Percentiles rank a stretch among this genome's conserved stretches.
Evolutionary conservation across 805 yeast genomes (phyloP).

Genomic region (Sugiyamaella americana): DNA sequence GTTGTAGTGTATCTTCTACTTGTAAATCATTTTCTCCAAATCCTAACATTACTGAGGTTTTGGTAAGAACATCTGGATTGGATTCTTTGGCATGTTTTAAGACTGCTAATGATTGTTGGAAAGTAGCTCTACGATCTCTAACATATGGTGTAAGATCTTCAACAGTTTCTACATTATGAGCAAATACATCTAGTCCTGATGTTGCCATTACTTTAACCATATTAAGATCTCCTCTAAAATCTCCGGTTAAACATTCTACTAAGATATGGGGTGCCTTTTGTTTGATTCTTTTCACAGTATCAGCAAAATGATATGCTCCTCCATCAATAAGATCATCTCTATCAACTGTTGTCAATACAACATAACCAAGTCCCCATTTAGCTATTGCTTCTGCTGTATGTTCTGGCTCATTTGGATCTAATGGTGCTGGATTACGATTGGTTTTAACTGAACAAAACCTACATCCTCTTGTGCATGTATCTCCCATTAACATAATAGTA

Average conservation of each 20-base stretch:
- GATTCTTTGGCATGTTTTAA: constrained; percentile 73
- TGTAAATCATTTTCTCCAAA: constrained; percentile 95
- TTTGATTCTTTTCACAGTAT: constrained; percentile 80
- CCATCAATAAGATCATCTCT: constrained; percentile 93
- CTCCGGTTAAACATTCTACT: constrained; percentile 93
- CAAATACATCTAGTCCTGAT: constrained; percentile 91
- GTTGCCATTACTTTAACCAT: constrained; percentile 74
- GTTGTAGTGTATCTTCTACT: constrained; percentile 64
- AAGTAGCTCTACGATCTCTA: constrained; percentile 95
- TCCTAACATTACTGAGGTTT: constrained; percentile 94
- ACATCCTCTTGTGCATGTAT: constrained; percentile 99
- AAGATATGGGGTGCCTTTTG: constrained; percentile 82
- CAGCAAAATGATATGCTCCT: constrained; percentile 85
- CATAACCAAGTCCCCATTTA: constrained; percentile 98
- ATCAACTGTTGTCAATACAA: constrained; percentile 94
- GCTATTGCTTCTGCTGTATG: constrained; percentile 96
- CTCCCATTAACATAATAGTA: constrained; percentile 97
- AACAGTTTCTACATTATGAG: constrained; percentile 95
- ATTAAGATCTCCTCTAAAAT: constrained; percentile 83
- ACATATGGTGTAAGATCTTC: constrained; percentile 91
- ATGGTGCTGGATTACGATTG: constrained; percentile 73
- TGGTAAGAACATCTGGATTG: constrained; percentile 72
- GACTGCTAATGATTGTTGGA: constrained; percentile 77
- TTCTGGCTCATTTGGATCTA: constrained; percentile 96
- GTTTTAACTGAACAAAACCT: constrained; percentile 97